These are phyloP conservation scores for Mycena albidolilacea DNA, from an alignment of 768 basidiomycete species.

Conservation along the genomic window DNA sequence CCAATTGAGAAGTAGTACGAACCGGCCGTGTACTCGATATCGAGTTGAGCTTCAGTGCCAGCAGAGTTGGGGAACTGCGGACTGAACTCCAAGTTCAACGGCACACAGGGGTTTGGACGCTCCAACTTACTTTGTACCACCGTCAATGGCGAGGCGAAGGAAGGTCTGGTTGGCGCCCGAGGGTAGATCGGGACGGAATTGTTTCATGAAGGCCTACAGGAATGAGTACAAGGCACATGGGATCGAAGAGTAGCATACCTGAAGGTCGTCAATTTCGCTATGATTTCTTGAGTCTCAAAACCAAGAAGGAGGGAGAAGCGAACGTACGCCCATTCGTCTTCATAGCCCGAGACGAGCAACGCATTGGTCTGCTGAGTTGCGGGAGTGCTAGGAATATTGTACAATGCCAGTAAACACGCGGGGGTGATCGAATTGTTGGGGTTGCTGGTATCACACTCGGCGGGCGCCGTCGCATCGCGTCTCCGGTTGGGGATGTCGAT, in stretches of 20 bases:
- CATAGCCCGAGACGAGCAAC: conserved; percentile 36
- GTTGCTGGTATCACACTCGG: conserved; percentile 10
- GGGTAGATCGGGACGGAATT: conserved; percentile 35
- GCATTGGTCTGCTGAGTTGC: conserved; percentile 39
- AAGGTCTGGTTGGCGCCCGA: conserved; percentile 33
- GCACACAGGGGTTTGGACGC: conserved; percentile 1
- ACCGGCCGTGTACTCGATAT: conserved; percentile 32
- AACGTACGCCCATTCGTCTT: conserved; percentile 31
- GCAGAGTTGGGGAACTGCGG: no score
- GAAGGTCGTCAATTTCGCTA: conserved; percentile 37
- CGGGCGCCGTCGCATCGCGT: no score
- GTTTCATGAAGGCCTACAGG: conserved; percentile 26
- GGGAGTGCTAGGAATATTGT: conserved; percentile 43
- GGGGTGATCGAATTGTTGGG: conserved; percentile 33
- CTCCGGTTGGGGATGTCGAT: conserved; percentile 3
- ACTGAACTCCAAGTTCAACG: not conserved
- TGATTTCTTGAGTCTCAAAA: conserved; percentile 17
- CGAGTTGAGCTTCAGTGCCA: conserved; percentile 27
- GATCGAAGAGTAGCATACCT: conserved; percentile 16
- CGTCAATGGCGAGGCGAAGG: not conserved
- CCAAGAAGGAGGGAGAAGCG: conserved; percentile 9
- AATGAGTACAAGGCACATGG: not conserved
- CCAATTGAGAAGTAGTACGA: conserved; percentile 27
- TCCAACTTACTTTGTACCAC: conserved; percentile 1
- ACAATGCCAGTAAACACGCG: conserved; percentile 43